A percentile compares a stretch with the other conserved stretches of the same genome.
Conservation (phyloP, 345 rosid species). For the Nasturtium officinale region DNA sequence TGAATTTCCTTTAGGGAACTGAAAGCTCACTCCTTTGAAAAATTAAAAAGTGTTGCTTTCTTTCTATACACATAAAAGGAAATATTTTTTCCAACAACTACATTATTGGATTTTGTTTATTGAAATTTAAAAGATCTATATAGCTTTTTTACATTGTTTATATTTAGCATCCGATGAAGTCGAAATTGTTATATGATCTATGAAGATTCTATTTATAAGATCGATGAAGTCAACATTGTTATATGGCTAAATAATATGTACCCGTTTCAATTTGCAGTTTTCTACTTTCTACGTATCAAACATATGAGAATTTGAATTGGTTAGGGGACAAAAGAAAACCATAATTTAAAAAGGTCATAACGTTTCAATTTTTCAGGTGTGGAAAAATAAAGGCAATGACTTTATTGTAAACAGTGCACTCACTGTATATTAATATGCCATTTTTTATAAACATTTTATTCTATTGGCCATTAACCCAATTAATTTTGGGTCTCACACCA, state of each 20-base stretch:
- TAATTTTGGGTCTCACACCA: neutral
- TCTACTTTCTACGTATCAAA: constrained; percentile 21
- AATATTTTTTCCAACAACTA: neutral
- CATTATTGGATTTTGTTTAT: constrained; percentile 27
- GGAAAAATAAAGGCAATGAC: constrained; percentile 30
- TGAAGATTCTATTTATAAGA: too few relatives aligned
- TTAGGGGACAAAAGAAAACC: constrained; percentile 24
- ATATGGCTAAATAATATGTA: neutral
- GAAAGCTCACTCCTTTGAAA: constrained; percentile 38
- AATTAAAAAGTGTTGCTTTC: constrained; percentile 34
- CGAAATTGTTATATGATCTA: neutral
- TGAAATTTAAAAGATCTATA: neutral
- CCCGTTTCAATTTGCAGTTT: constrained; percentile 5
- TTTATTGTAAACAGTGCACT: constrained; percentile 37
- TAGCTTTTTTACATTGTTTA: constrained; percentile 8
- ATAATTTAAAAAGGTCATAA: constrained; percentile 21
- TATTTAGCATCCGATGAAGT: constrained; percentile 26
- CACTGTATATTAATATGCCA: too few relatives aligned
- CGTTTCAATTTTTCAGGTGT: constrained; percentile 36
- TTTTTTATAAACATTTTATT: too few relatives aligned
- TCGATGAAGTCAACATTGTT: neutral
- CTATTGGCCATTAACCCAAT: too few relatives aligned
- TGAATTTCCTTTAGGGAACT: constrained; percentile 29
- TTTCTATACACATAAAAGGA: neutral
- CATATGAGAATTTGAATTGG: constrained; percentile 28